A percentile compares a stretch with the other conserved stretches of the same genome.
Conservation (phyloP, 495 filamentous ascomycete species). For the Pyrenula massariospora region DNA sequence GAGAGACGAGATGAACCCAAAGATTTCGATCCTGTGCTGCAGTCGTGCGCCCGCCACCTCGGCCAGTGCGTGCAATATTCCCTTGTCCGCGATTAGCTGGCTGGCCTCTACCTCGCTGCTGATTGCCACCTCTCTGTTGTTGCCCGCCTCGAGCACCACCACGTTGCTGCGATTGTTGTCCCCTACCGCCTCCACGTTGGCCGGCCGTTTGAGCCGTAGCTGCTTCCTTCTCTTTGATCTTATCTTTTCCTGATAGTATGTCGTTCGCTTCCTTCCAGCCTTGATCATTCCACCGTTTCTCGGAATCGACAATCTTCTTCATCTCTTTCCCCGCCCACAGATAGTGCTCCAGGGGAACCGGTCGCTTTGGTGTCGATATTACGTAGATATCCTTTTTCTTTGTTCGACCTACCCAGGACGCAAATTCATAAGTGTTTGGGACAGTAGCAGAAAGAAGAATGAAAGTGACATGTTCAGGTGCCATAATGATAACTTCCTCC, state of each 20-base stretch:
- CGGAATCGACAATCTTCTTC: slow-evolving; percentile 83
- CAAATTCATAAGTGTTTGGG: slow-evolving; percentile 94
- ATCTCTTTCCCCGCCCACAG: slow-evolving; percentile 89
- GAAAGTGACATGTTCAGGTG: slow-evolving; percentile 89
- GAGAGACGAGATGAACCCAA: slow-evolving; percentile 94
- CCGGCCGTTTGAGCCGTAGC: slow-evolving; percentile 27
- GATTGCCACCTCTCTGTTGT: slow-evolving; percentile 25
- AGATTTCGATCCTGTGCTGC: slow-evolving; percentile 88
- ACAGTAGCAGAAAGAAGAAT: slow-evolving; percentile 94
- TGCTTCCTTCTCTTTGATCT: slow-evolving; percentile 46
- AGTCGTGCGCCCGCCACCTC: slow-evolving; percentile 71
- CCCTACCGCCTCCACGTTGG: slow-evolving; percentile 20
- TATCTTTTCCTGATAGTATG: slow-evolving; percentile 71
- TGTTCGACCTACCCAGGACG: slow-evolving; percentile 94
- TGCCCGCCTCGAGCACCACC: slow-evolving; percentile 34
- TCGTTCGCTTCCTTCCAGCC: slow-evolving; percentile 94
- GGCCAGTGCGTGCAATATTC: slow-evolving; percentile 78
- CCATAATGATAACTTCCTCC: slow-evolving; percentile 99
- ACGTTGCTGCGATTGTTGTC: slow-evolving; percentile 9
- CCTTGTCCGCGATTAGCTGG: slow-evolving; percentile 52
- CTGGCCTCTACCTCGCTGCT: slow-evolving; percentile 41
- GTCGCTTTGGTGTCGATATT: slow-evolving; percentile 91
- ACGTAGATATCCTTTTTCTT: slow-evolving; percentile 99
- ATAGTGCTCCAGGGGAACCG: slow-evolving; percentile 90
- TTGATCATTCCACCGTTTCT: slow-evolving; percentile 79